Conservation (phyloP, 345 rosid species). For the Conringia planisiliqua region DNA sequence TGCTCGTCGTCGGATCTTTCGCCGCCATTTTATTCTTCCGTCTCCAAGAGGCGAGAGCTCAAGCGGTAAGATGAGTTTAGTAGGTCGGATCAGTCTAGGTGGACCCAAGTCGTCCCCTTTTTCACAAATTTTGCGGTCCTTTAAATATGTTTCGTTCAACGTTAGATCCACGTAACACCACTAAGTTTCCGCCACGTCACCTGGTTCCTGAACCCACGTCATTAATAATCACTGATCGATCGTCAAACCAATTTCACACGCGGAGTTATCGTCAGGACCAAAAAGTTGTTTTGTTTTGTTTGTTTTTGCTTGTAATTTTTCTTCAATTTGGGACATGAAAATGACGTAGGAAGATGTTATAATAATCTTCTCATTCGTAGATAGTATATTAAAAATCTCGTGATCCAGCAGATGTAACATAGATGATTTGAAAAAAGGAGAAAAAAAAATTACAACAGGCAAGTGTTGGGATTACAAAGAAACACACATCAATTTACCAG, state of each 20-base stretch:
- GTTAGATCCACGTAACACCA: not conserved
- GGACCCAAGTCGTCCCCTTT: not conserved
- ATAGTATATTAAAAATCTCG: not conserved
- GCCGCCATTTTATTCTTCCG: slow-evolving; percentile 39
- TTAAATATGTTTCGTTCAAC: slow-evolving; percentile 21
- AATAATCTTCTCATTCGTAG: not conserved
- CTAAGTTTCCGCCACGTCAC: not conserved
- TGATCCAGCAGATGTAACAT: not conserved
- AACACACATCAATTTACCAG: slow-evolving; percentile 26
- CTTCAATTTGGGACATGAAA: not conserved
- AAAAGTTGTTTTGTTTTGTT: not conserved
- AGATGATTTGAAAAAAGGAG: not conserved
- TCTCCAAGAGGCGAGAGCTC: slow-evolving; percentile 12
- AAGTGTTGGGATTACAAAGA: slow-evolving; percentile 6
- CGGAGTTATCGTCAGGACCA: not conserved
- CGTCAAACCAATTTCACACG: not conserved
- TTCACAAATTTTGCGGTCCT: not conserved
- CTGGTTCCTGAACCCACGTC: not conserved
- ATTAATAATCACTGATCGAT: not conserved
- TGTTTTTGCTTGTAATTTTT: not conserved
- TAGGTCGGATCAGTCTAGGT: not conserved
- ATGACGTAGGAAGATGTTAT: not conserved
- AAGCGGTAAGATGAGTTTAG: not conserved
- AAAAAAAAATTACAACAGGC: slow-evolving; percentile 10
- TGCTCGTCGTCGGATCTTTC: not conserved